Percentiles rank a stretch among this genome's conserved stretches.
phyloP scores from a whole-genome alignment of 495 filamentous ascomycete species.

The Neurospora tetrasperma region DNA sequence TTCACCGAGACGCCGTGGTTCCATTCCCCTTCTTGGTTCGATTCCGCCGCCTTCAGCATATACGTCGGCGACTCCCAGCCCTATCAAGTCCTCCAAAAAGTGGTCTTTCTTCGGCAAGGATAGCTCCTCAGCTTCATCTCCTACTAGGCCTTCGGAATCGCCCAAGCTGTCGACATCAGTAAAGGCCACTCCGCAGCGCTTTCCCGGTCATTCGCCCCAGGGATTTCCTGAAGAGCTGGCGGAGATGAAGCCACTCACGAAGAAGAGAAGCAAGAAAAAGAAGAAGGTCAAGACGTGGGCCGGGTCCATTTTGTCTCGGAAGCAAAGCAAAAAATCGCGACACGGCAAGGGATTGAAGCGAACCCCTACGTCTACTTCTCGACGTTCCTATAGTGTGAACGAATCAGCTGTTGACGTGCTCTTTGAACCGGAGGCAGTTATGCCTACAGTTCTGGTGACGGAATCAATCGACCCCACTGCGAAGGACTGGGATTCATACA shows the following conservation, averaged over 20 bases:
- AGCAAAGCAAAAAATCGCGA: conserved; percentile 34
- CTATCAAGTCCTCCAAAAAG: conserved; percentile 37
- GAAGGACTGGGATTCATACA: conserved; percentile 13
- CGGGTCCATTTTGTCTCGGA: conserved; percentile 62
- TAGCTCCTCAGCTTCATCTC: conserved; percentile 30
- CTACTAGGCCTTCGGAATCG: conserved; percentile 29
- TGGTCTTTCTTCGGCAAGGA: conserved; percentile 49
- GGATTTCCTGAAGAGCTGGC: not conserved
- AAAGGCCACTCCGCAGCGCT: conserved; percentile 11
- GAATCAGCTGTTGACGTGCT: conserved; percentile 13
- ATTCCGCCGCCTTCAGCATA: conserved; percentile 20
- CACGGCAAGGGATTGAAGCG: conserved; percentile 31
- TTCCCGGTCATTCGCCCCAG: not conserved
- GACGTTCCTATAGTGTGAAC: conserved; percentile 9
- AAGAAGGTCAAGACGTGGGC: conserved; percentile 78
- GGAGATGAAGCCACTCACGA: conserved; percentile 16
- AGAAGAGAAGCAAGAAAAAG: conserved; percentile 56
- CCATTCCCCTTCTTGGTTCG: conserved; percentile 36
- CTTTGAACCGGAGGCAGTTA: conserved; percentile 12
- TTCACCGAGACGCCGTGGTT: conserved; percentile 37
- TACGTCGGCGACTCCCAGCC: conserved; percentile 30
- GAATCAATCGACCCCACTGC: conserved; percentile 16
- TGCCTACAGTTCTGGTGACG: conserved; percentile 20
- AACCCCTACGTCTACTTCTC: conserved; percentile 33
- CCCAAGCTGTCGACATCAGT: conserved; percentile 10